These are phyloP conservation scores for Solanum lignicaule DNA, from an alignment of 257 asterid species.

Conservation along the genomic window DNA sequence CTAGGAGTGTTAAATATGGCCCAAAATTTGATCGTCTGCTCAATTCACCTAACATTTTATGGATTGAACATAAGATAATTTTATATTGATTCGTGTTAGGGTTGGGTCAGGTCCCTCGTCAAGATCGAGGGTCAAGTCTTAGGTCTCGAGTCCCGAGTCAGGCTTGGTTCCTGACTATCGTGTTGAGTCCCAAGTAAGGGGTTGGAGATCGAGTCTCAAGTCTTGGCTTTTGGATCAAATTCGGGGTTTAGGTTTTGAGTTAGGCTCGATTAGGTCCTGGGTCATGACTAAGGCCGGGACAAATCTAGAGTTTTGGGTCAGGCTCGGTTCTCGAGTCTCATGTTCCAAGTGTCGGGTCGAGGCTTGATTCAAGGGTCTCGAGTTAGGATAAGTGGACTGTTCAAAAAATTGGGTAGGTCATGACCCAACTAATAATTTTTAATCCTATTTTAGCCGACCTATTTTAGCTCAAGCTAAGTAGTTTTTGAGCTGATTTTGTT, in stretches of 20 bases:
- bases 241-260: background rate
- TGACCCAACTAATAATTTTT: background rate
- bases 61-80: background rate
- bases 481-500: background rate
- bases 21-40: background rate
- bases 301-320: background rate
- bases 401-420: background rate
- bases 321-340: background rate
- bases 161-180: background rate
- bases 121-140: background rate
- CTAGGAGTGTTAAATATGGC: background rate
- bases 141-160: background rate
- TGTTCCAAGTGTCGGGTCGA: background rate
- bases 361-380: background rate
- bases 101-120: no score
- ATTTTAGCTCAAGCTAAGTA: background rate
- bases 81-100: background rate
- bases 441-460: background rate
- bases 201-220: background rate
- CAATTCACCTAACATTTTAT: background rate
- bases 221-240: background rate
- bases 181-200: background rate
- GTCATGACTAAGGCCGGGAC: background rate
- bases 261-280: background rate
- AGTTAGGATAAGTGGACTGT: background rate